Base-by-base conservation (phyloP, 1,284 basidiomycete species). In the Schizophyllum amplum region DNA sequence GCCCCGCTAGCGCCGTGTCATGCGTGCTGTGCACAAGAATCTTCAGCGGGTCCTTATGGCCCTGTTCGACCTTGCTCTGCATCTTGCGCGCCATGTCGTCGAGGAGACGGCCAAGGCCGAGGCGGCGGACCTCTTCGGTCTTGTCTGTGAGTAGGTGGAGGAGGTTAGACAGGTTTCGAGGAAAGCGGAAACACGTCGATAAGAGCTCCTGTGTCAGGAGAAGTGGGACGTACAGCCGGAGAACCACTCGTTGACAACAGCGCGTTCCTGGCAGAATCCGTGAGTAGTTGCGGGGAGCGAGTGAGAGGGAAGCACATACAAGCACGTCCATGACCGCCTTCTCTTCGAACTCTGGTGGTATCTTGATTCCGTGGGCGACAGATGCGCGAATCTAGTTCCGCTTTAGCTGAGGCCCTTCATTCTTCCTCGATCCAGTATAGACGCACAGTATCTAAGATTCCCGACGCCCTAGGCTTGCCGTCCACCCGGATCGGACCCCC, bases 241-340 rank as follows among this genome's bases (percentile, higher is more conserved):
- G 67, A 90, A 92, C 90, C 90, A 92, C 70, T 93, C 90, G 52
- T 77, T 79, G 24, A 87, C 79, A 6, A 90, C 81, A 20, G 89
- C 89, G 54, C 76, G 75, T 71, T 92, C 90, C 83, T 90, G 54
- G 23, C 53, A 50, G 11, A 21, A 22, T 13, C 5, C 27, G 56
- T 60, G 48, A 60, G 22, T 53, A 23, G 57, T 24, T 49, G 23
- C 51, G 11, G 3, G 13, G 23, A 33, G 23, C 23, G 11, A 58
- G 47, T 4, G 1, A 24, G n/a, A 22, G 21, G 57, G 5, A 47
- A 51, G 15, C 25, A 75, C 82, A 52, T 64, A 87, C 87, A 57
- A 90, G 81, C 25, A 78, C 64, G 56, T 80, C 78, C 9, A 84
- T 68, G 6, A 86, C 75, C 9, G 67, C 66, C 54, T 81, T 78